Conservation (phyloP, 2,329 filamentous ascomycete genomes). For the Passalora sequoiae region DNA sequence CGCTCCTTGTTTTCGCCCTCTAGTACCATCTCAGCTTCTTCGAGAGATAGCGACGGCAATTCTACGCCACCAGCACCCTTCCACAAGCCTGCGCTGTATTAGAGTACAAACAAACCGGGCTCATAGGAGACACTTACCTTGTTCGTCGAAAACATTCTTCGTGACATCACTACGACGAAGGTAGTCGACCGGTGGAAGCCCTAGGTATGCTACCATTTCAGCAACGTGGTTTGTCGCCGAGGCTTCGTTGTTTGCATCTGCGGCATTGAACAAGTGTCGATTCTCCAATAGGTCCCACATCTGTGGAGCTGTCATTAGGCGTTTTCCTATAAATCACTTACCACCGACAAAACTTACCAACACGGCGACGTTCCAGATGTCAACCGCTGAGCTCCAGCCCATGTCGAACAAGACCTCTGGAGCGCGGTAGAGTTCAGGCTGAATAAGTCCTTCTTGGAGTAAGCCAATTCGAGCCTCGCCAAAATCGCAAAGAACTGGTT, state of each 20-base stretch:
- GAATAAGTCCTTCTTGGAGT: conserved; percentile 28
- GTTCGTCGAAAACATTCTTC: conserved; percentile 16
- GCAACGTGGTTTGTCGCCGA: conserved; percentile 25
- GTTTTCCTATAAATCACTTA: neutral
- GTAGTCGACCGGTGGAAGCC: conserved; percentile 26
- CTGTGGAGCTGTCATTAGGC: conserved; percentile 17
- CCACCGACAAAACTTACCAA: conserved; percentile 27
- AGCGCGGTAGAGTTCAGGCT: conserved; percentile 36
- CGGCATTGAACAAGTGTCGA: conserved; percentile 30
- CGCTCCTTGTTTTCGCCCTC: conserved; percentile 15
- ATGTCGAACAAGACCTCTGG: conserved; percentile 37
- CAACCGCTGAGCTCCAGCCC: conserved; percentile 34
- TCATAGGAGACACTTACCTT: no score
- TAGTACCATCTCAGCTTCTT: neutral
- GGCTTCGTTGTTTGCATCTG: conserved; percentile 16
- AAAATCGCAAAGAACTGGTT: conserved; percentile 35
- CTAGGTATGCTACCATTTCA: conserved; percentile 27
- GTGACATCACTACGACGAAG: conserved; percentile 15
- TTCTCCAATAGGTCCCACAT: conserved; percentile 36
- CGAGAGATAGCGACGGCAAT: neutral
- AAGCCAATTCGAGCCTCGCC: conserved; percentile 37
- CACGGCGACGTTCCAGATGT: conserved; percentile 39
- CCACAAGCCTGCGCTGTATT: neutral
- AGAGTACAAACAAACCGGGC: no score
- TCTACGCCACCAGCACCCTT: neutral